These are phyloP conservation scores for Fragosphaeria purpurea DNA, from an alignment of 2,329 filamentous ascomycete species.

Conservation along the genomic window DNA sequence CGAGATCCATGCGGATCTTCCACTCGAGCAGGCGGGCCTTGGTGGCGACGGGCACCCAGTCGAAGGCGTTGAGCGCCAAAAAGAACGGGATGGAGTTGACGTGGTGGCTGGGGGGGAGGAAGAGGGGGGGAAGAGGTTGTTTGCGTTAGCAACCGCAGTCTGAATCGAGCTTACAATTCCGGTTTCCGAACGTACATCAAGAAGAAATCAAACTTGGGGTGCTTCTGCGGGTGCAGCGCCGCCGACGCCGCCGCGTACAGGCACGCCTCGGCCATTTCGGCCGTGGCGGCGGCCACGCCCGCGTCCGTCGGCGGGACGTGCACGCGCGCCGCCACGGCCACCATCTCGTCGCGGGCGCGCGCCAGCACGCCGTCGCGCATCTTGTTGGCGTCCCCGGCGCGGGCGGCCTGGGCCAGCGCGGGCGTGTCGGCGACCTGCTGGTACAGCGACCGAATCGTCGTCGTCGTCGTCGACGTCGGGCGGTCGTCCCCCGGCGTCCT, in stretches of 20 bases:
- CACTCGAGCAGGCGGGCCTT: slow-evolving; percentile 69
- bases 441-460: slow-evolving; percentile 50
- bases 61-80: slow-evolving; percentile 50
- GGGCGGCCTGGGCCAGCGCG: slow-evolving; percentile 44
- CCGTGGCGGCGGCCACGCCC: slow-evolving; percentile 44
- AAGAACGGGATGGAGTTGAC: slow-evolving; percentile 67
- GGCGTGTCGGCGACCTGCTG: slow-evolving; percentile 46
- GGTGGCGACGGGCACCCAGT: slow-evolving; percentile 48
- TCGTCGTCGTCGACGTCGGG: background rate
- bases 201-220: slow-evolving; percentile 74
- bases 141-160: too few species aligned
- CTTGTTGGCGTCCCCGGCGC: slow-evolving; percentile 48
- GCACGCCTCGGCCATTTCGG: slow-evolving; percentile 58
- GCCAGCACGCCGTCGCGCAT: slow-evolving; percentile 58
- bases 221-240: slow-evolving; percentile 53
- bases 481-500: background rate
- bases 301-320: slow-evolving; percentile 45
- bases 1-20: slow-evolving; percentile 67
- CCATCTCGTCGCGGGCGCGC: slow-evolving; percentile 53
- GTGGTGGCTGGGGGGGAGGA: slow-evolving; percentile 50
- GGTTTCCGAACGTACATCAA: slow-evolving; percentile 46
- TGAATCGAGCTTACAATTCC: too few species aligned
- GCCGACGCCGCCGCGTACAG: slow-evolving; percentile 41
- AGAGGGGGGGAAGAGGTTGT: background rate
- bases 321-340: slow-evolving; percentile 50